Conservation (phyloP, 768 basidiomycete species). For the Russula abietina region DNA sequence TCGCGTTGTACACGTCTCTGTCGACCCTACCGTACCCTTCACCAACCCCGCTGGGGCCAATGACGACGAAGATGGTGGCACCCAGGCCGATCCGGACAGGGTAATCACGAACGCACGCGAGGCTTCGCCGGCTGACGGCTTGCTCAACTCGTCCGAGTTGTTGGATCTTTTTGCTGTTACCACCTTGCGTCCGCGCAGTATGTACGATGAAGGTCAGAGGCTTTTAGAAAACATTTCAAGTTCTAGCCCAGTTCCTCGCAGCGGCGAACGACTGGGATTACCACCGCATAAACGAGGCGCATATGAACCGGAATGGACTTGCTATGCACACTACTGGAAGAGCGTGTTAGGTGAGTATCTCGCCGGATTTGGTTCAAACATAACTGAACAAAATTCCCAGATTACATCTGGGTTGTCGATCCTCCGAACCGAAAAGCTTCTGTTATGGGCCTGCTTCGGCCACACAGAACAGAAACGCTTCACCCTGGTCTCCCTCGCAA, state of each 20-base stretch:
- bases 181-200: conserved; percentile 47
- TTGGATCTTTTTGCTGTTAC: conserved; percentile 38
- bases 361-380: neutral
- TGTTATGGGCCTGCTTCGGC: conserved; percentile 53
- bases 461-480: conserved; percentile 54
- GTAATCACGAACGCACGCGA: conserved; percentile 69
- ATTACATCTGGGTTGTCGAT: conserved; percentile 83
- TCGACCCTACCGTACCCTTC: conserved; percentile 52
- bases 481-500: conserved; percentile 72
- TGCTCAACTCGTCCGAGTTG: conserved; percentile 58
- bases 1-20: conserved; percentile 63
- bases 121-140: conserved; percentile 56
- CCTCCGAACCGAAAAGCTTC: conserved; percentile 32
- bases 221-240: neutral
- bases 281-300: conserved; percentile 44
- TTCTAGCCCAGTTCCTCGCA: conserved; percentile 28
- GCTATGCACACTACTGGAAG: conserved; percentile 85
- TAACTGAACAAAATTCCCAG: conserved; percentile 35
- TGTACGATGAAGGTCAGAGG: conserved; percentile 53
- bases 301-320: conserved; percentile 80
- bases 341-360: conserved; percentile 58
- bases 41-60: conserved; percentile 29
- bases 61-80: conserved; percentile 41
- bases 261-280: conserved; percentile 44
- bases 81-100: conserved; percentile 55